Base-by-base conservation (phyloP, 1,139 yeast species). In the Geotrichum citri-aurantii region DNA sequence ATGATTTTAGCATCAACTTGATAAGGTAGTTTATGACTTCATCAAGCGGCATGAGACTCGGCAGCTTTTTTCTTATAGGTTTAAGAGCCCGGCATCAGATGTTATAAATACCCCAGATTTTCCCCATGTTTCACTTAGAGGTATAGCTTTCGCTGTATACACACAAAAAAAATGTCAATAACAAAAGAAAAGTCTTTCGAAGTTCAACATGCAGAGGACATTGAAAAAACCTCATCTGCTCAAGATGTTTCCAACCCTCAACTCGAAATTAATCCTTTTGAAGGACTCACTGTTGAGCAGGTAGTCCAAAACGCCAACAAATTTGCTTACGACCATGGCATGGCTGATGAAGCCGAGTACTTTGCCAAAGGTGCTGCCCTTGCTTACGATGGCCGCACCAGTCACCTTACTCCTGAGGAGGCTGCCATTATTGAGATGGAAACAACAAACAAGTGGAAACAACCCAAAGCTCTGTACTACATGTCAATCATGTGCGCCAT, bases 301-400 rank as follows among this genome's bases (percentile, higher is more conserved):
- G 88, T 84, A 7, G 80, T 83, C 79, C 79, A 77, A 61, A 84
- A 86, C 84, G 96, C 93, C 27, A 77, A 86, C 61, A 78, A 79
- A 61, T 88, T 86, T 71, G 92, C 92, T 27, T 68, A 73, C 48
- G 81, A 80, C 64, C 76, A 86, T 66, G 83, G 78, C 8, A 71
- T 88, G 66, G 66, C 62, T 3, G 91, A 86, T 14, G 70, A 72
- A 65, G 76, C 79, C 0, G 92, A 86, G 11, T 73, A 83, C 55
- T 86, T 89, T 70, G 84, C 84, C 19, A 78, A 80, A 52, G 96
- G 87, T 27, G 96, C 96, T 1, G 85, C 90, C 1, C 73, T 87
- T 50, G 92, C 96, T 1, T 81, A 91, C 68, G 73, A 78, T 47
- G 93, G 93, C 6, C 71, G 70, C 8, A 81, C 79, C 1, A 83